Conservation (phyloP, 768 basidiomycete species). For the Hygrocybe punicea region DNA sequence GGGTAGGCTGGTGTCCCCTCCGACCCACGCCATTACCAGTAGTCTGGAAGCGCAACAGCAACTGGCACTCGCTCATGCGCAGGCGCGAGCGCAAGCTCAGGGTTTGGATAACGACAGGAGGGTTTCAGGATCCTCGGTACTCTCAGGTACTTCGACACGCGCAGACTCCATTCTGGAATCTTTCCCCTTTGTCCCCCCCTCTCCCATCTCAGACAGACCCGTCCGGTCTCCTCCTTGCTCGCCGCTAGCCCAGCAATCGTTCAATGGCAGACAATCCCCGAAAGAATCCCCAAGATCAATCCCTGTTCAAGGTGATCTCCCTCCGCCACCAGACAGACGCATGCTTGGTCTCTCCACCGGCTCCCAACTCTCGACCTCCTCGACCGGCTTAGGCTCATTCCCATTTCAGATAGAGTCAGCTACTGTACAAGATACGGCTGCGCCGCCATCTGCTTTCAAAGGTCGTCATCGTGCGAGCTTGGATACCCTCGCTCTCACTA, state of each 20-base stretch:
- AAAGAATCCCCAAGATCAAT: neutral
- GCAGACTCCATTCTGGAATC: slow-evolving; percentile 84
- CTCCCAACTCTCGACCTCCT: slow-evolving; percentile 73
- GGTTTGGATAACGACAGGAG: slow-evolving; percentile 47
- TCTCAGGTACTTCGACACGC: slow-evolving; percentile 65
- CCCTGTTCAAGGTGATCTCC: slow-evolving; percentile 15
- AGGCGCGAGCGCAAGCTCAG: slow-evolving; percentile 57
- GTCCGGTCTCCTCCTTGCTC: slow-evolving; percentile 72
- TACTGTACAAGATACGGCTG: slow-evolving; percentile 12
- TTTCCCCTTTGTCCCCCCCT: slow-evolving; percentile 87
- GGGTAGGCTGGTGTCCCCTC: slow-evolving; percentile 56
- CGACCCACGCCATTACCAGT: slow-evolving; percentile 30
- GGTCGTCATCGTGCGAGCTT: slow-evolving; percentile 72
- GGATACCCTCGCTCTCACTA: slow-evolving; percentile 80
- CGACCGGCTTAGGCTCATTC: slow-evolving; percentile 79
- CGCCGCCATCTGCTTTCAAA: slow-evolving; percentile 38
- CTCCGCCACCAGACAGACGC: slow-evolving; percentile 58
- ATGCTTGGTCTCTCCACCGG: slow-evolving; percentile 69
- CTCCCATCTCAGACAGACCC: slow-evolving; percentile 81
- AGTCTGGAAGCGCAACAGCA: slow-evolving; percentile 66
- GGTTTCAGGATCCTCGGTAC: slow-evolving; percentile 62
- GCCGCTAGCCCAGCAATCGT: slow-evolving; percentile 58
- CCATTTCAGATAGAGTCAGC: slow-evolving; percentile 82
- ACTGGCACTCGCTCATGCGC: slow-evolving; percentile 56
- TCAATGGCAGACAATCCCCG: slow-evolving; percentile 28